phyloP scores from a whole-genome alignment of 2,329 filamentous ascomycete species.

The Periconia sp. region DNA sequence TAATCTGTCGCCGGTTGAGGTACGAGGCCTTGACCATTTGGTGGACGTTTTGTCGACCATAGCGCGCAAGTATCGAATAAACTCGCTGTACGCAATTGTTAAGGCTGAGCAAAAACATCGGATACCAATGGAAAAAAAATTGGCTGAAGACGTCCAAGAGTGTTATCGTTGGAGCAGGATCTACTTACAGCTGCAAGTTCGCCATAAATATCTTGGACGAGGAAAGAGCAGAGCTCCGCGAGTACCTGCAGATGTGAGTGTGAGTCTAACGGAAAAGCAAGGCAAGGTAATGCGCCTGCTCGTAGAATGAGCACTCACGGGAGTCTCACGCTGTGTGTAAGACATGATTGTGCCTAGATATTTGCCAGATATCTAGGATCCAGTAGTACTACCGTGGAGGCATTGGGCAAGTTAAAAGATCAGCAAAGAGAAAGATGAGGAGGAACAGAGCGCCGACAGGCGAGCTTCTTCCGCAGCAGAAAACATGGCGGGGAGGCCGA shows the following conservation, averaged over 20 bases:
- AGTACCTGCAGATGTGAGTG: slow-evolving; percentile 63
- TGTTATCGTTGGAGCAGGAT: background rate
- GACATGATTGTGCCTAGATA: slow-evolving; percentile 39
- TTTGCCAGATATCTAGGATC: slow-evolving; percentile 39
- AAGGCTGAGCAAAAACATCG: background rate
- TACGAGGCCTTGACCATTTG: slow-evolving; percentile 72
- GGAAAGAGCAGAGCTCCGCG: slow-evolving; percentile 84
- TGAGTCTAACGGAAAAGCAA: slow-evolving; percentile 19
- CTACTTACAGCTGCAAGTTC: slow-evolving; percentile 79
- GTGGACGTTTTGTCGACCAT: slow-evolving; percentile 73
- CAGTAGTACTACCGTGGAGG: slow-evolving; percentile 30
- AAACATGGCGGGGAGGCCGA: slow-evolving; percentile 4
- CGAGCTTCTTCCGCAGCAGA: background rate
- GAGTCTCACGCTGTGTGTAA: slow-evolving; percentile 40
- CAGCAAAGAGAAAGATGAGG: background rate
- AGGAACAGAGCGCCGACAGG: background rate
- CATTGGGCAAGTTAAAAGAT: slow-evolving; percentile 23
- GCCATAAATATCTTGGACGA: slow-evolving; percentile 87
- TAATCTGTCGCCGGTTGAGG: slow-evolving; percentile 73
- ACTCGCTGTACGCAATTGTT: slow-evolving; percentile 65
- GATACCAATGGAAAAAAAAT: background rate
- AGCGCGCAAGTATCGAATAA: slow-evolving; percentile 73
- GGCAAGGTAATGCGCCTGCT: slow-evolving; percentile 13
- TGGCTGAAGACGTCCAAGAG: background rate
- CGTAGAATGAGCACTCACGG: slow-evolving; percentile 1